A percentile compares a stretch with the other conserved stretches of the same genome.
phyloP scores from a whole-genome alignment of 345 rosid genomes.

The Populus pruinosa region DNA sequence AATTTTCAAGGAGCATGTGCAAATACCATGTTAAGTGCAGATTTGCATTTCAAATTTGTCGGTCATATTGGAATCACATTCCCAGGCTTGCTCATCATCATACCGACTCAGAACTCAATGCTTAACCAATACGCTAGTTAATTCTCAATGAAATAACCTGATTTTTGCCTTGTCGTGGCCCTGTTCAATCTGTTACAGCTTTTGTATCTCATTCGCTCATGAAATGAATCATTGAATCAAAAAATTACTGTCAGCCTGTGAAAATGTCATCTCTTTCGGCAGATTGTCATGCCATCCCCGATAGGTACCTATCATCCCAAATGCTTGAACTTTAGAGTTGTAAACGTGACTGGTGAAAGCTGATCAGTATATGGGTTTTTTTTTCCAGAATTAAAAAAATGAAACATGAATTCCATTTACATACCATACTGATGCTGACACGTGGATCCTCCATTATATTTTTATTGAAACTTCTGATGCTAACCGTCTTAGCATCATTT shows the following conservation, averaged over 20 bases:
- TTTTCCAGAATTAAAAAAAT: neutral
- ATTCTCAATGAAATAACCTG: neutral
- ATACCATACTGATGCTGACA: slow-evolving; percentile 78
- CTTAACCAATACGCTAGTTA: neutral
- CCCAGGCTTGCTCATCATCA: neutral
- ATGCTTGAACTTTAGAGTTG: neutral
- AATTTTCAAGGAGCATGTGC: neutral
- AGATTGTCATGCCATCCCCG: slow-evolving; percentile 89
- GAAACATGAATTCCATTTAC: slow-evolving; percentile 12
- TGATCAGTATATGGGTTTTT: neutral
- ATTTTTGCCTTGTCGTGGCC: neutral
- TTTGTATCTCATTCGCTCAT: neutral
- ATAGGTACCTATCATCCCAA: slow-evolving; percentile 61
- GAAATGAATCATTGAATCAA: neutral
- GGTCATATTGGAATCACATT: neutral
- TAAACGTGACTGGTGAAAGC: neutral
- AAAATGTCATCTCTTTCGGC: slow-evolving; percentile 54
- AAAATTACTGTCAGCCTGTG: neutral
- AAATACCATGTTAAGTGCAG: neutral
- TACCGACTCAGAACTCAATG: neutral
- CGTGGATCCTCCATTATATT: slow-evolving; percentile 65
- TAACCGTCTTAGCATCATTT: slow-evolving; percentile 65
- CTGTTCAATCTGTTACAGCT: neutral
- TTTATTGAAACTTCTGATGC: slow-evolving; percentile 75
- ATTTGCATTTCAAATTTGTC: neutral